A percentile compares a stretch with the other conserved stretches of the same genome.
phyloP scores from a whole-genome alignment of 2,329 filamentous ascomycete genomes.

The Huntiella abstrusa region DNA sequence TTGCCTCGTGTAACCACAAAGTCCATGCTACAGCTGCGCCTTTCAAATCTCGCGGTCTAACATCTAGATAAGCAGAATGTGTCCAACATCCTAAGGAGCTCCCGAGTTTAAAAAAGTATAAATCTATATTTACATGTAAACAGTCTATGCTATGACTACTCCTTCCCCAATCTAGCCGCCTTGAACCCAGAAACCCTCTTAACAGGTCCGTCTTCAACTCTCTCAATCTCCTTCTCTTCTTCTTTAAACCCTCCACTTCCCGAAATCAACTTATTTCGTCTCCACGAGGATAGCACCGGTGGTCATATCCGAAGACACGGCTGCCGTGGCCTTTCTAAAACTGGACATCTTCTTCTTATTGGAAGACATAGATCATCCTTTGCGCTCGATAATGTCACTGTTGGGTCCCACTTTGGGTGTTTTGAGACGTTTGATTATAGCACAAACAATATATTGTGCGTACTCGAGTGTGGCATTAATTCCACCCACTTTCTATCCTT shows the following conservation, averaged over 20 bases:
- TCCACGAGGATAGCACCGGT: constrained; percentile 13
- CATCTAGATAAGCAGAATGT: too few species aligned
- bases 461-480: too few species aligned
- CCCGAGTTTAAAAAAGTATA: too few species aligned
- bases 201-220: constrained; percentile 47
- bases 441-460: background rate
- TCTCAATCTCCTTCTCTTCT: constrained; percentile 48
- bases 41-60: too few species aligned
- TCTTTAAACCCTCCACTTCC: constrained; percentile 65
- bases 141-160: constrained; percentile 18
- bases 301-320: constrained; percentile 5
- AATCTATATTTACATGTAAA: too few species aligned
- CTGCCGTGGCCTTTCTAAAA: constrained; percentile 27
- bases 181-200: constrained; percentile 56
- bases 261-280: constrained; percentile 68
- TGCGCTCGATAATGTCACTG: constrained; percentile 33
- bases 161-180: constrained; percentile 43
- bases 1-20: too few species aligned
- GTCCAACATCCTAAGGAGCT: too few species aligned
- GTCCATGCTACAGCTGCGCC: too few species aligned
- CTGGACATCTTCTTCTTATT: constrained; percentile 24
- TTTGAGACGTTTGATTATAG: constrained; percentile 11
- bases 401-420: constrained; percentile 26
- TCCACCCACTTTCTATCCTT: too few species aligned
- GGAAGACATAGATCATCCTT: constrained; percentile 9